Evolutionary conservation across 2,329 filamentous ascomycete species (phyloP).

Genomic region (Microsporum ferrugineum): DNA sequence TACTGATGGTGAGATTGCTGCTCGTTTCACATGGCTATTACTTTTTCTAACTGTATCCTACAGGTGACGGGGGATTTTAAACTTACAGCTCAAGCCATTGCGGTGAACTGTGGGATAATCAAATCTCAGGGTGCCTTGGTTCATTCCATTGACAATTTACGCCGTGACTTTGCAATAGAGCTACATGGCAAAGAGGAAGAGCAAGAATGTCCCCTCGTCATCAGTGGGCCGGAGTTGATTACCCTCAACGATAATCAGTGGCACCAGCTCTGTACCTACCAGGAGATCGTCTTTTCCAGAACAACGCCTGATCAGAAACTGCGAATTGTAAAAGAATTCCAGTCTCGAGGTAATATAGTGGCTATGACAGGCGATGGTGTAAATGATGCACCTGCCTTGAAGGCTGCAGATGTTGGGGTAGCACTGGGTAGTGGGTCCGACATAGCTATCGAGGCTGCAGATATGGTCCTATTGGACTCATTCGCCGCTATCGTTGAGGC

Average conservation of each 20-base stretch:
- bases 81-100: slow-evolving; percentile 62
- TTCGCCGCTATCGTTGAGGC: slow-evolving; percentile 63
- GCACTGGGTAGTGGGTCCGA: slow-evolving; percentile 48
- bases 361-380: slow-evolving; percentile 42
- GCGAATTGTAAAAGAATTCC: slow-evolving; percentile 65
- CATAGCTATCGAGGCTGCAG: slow-evolving; percentile 51
- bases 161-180: slow-evolving; percentile 21
- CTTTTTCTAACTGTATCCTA: slow-evolving; percentile 4
- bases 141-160: slow-evolving; percentile 45
- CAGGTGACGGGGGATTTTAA: slow-evolving; percentile 65
- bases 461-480: slow-evolving; percentile 54
- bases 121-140: slow-evolving; percentile 40
- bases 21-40: not conserved
- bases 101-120: slow-evolving; percentile 60
- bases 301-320: slow-evolving; percentile 72
- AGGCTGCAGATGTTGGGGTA: slow-evolving; percentile 49
- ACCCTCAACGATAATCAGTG: slow-evolving; percentile 57
- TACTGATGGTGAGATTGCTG: slow-evolving; percentile 53
- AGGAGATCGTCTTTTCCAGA: slow-evolving; percentile 64
- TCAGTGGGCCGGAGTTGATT: slow-evolving; percentile 56
- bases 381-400: slow-evolving; percentile 44
- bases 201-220: slow-evolving; percentile 42
- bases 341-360: slow-evolving; percentile 47
- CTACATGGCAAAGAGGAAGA: slow-evolving; percentile 11
- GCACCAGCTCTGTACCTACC: slow-evolving; percentile 52